Conservation (phyloP, 192 early-diverging fungal genomes). For the Backusella tarrabulga region DNA sequence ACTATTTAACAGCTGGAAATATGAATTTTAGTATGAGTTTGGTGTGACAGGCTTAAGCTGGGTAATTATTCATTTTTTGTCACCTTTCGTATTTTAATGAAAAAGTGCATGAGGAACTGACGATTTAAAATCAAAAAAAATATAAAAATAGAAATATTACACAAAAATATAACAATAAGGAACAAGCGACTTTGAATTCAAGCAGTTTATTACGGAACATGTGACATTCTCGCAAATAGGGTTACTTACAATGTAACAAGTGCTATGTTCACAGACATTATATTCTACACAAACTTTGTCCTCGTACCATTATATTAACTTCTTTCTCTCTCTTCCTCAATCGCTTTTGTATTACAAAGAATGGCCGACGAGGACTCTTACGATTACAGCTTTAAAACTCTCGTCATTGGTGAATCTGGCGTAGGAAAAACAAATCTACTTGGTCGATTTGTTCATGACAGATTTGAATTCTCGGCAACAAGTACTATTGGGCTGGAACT, state of each 20-base stretch:
- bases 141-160: conserved; percentile 8
- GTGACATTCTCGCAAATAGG: conserved; percentile 7
- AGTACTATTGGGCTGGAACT: conserved; percentile 48
- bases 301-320: not conserved
- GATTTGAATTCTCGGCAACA: conserved; percentile 41
- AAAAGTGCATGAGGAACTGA: not conserved
- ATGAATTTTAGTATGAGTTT: not conserved
- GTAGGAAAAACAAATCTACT: conserved; percentile 51
- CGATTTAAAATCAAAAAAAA: not conserved
- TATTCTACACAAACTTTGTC: not conserved
- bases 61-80: not conserved
- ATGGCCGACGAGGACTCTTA: conserved; percentile 35
- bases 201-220: not conserved
- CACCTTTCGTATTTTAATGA: not conserved
- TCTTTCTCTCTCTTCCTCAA: not conserved
- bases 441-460: conserved; percentile 41
- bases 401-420: conserved; percentile 56
- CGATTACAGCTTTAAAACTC: conserved; percentile 52
- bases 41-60: not conserved
- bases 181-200: not conserved
- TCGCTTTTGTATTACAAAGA: not conserved
- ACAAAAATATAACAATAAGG: not conserved
- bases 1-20: not conserved
- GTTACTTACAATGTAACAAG: conserved; percentile 5
- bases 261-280: not conserved